A percentile compares a stretch with the other conserved stretches of the same genome.
These are phyloP conservation scores for Astraeus odoratus DNA, from an alignment of 768 basidiomycete genomes.

Conservation along the genomic window DNA sequence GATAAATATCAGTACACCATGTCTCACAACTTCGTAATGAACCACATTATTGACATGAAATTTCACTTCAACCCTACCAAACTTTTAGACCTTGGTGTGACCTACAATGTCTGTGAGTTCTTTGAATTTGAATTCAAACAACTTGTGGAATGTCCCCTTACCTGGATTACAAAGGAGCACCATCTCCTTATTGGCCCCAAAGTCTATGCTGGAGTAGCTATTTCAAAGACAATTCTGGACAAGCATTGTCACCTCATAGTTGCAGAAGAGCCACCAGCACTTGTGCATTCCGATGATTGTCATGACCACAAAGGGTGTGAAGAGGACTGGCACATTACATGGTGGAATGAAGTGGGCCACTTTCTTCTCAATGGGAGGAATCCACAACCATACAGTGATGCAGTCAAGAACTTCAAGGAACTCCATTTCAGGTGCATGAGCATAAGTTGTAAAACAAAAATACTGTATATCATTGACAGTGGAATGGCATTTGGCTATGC, in stretches of 20 bases:
- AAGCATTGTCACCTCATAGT: constrained; percentile 5
- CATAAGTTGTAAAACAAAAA: constrained; percentile 4
- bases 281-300: constrained; percentile 1
- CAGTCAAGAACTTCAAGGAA: constrained; percentile 8
- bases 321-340: constrained; percentile 14
- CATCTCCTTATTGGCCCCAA: not conserved
- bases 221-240: not conserved
- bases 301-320: constrained; percentile 4
- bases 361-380: constrained; percentile 16
- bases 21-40: not conserved
- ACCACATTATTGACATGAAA: not conserved
- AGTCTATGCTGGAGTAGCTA: not conserved
- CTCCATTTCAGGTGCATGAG: constrained; percentile 12
- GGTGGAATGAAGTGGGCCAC: constrained; percentile 18
- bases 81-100: not conserved
- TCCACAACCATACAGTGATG: constrained; percentile 10
- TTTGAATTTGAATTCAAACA: not conserved
- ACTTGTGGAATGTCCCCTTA: constrained; percentile 1
- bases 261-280: constrained; percentile 2
- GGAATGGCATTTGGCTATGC: constrained; percentile 1
- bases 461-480: not conserved
- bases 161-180: not conserved
- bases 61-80: constrained; percentile 1
- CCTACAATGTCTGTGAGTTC: not conserved
- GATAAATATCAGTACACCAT: not conserved